Evolutionary conservation across 306 rosid genomes (phyloP).

Genomic region (Hippophae tibetana): DNA sequence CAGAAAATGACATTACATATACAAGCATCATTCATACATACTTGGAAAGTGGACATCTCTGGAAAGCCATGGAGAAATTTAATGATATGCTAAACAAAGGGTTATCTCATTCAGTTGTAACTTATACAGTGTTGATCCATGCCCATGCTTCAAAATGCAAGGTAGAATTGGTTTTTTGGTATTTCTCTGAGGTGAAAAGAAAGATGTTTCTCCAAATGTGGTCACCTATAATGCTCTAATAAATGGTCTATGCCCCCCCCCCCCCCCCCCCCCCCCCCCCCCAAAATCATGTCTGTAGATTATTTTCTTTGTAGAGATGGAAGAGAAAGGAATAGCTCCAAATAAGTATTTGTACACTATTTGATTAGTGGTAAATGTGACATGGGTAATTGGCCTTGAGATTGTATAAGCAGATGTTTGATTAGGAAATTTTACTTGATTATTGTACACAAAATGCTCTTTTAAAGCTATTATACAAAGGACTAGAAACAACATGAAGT

Average conservation of each 20-base stretch:
- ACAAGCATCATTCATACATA: slow-evolving; percentile 67
- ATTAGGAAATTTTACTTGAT: slow-evolving; percentile 60
- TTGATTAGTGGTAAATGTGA: slow-evolving; percentile 60
- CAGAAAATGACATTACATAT: slow-evolving; percentile 55
- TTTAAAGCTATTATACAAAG: slow-evolving; percentile 37
- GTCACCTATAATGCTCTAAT: slow-evolving; percentile 73
- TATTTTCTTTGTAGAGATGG: slow-evolving; percentile 38
- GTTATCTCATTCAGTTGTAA: slow-evolving; percentile 60
- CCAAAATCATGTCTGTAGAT: slow-evolving; percentile 29
- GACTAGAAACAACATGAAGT: slow-evolving; percentile 41
- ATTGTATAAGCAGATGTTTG: slow-evolving; percentile 65
- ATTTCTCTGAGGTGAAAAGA: slow-evolving; percentile 58
- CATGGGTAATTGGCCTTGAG: slow-evolving; percentile 47
- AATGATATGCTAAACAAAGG: slow-evolving; percentile 55
- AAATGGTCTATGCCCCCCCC: slow-evolving; percentile 46
- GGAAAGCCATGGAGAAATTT: slow-evolving; percentile 48
- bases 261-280: slow-evolving; percentile 2
- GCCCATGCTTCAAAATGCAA: slow-evolving; percentile 48
- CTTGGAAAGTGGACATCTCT: slow-evolving; percentile 42
- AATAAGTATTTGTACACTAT: slow-evolving; percentile 81
- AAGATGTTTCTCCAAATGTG: slow-evolving; percentile 57
- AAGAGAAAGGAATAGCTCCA: slow-evolving; percentile 51
- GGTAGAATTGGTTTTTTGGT: slow-evolving; percentile 43
- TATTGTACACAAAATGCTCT: slow-evolving; percentile 57
- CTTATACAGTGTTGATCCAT: slow-evolving; percentile 69